A percentile compares a stretch with the other conserved stretches of the same genome.
phyloP scores from a whole-genome alignment of 2,329 filamentous ascomycete species.

The Cladosporium colombiae region DNA sequence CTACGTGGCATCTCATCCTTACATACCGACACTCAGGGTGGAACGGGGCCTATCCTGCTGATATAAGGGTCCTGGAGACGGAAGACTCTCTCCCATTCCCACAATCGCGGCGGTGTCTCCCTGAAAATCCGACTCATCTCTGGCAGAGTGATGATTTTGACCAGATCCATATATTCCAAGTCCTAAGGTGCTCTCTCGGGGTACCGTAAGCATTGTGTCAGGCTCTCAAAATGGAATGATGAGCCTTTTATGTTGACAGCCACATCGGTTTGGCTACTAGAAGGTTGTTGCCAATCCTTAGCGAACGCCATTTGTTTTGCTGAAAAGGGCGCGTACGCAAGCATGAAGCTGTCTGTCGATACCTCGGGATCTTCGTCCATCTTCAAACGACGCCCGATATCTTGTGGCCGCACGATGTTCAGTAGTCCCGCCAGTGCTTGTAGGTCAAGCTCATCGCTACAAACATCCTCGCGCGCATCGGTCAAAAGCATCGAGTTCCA shows the following conservation, averaged over 20 bases:
- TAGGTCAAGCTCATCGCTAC: background rate
- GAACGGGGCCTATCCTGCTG: background rate
- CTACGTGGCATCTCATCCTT: background rate
- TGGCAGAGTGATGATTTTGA: background rate
- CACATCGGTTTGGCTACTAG: background rate
- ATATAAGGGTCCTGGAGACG: background rate
- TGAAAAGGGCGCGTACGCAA: background rate
- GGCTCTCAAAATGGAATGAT: background rate
- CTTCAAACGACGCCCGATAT: background rate
- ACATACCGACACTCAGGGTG: background rate
- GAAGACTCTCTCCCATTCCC: background rate
- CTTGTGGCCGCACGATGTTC: background rate
- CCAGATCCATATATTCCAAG: background rate
- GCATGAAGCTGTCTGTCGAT: background rate
- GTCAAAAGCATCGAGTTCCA: background rate
- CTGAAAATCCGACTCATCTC: background rate
- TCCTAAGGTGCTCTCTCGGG: background rate
- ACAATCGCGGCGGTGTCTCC: background rate
- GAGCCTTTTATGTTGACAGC: background rate
- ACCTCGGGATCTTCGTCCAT: background rate
- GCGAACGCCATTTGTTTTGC: background rate
- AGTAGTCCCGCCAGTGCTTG: background rate
- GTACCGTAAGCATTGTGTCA: background rate
- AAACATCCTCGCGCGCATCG: background rate
- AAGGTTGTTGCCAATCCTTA: background rate